Conservation (phyloP, 345 rosid species). For the Dipteronia dyeriana region DNA sequence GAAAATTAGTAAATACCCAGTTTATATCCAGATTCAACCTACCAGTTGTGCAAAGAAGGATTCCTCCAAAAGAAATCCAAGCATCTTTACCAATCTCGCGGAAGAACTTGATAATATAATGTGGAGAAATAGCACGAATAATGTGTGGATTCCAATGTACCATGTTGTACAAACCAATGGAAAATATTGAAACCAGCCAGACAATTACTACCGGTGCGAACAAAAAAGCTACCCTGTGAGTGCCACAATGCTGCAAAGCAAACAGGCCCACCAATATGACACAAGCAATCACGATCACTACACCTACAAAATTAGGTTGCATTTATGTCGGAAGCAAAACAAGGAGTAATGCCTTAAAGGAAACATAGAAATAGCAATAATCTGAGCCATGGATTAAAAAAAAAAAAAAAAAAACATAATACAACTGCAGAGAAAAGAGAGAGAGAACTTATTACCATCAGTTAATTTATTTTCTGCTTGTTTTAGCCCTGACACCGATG, state of each 20-base stretch:
- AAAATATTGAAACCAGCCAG: slow-evolving; percentile 77
- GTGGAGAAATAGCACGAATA: slow-evolving; percentile 70
- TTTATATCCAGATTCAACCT: slow-evolving; percentile 31
- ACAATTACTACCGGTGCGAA: slow-evolving; percentile 85
- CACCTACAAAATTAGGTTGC: slow-evolving; percentile 45
- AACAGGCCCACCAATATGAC: slow-evolving; percentile 88
- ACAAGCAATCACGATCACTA: slow-evolving; percentile 67
- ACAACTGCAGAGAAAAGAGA: background rate
- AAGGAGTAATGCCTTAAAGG: background rate
- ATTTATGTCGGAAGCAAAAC: slow-evolving; percentile 20
- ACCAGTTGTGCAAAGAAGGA: slow-evolving; percentile 90
- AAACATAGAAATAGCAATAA: slow-evolving; percentile 15
- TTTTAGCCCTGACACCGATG: slow-evolving; percentile 77
- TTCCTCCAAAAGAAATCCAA: slow-evolving; percentile 96
- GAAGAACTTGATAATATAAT: slow-evolving; percentile 75
- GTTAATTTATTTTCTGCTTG: slow-evolving; percentile 50
- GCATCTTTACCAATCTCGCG: slow-evolving; percentile 69
- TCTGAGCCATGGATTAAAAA: background rate
- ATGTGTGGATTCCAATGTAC: slow-evolving; percentile 80
- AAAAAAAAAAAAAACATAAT: slow-evolving; percentile 5
- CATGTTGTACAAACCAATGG: slow-evolving; percentile 74
- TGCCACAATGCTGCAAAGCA: slow-evolving; percentile 94
- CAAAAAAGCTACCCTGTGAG: slow-evolving; percentile 82
- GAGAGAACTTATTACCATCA: slow-evolving; percentile 43
- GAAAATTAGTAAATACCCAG: slow-evolving; percentile 9